Conservation (phyloP, 2,329 filamentous ascomycete species). For the Sphaceloma murrayae region DNA sequence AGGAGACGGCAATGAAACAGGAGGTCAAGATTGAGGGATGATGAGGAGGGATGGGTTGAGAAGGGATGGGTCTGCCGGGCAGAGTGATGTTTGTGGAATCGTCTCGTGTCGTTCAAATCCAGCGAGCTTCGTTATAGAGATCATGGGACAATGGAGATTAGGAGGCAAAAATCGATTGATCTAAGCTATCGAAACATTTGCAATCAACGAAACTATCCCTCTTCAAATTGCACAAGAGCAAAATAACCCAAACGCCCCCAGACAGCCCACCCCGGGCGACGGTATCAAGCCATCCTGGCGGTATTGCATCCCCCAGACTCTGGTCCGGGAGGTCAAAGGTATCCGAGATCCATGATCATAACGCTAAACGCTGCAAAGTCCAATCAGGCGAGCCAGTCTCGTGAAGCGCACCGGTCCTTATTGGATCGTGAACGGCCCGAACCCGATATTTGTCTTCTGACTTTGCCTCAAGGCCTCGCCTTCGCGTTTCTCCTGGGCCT, state of each 20-base stretch:
- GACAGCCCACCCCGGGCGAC: slow-evolving; percentile 2
- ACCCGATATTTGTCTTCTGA: background rate
- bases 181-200: slow-evolving; percentile 2
- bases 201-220: no score
- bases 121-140: no score
- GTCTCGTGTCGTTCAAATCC: no score
- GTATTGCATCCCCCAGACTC: background rate
- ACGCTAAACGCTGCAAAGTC: background rate
- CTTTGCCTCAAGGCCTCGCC: background rate
- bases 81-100: no score
- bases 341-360: background rate
- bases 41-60: background rate
- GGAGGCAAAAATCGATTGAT: no score
- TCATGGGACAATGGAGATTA: no score
- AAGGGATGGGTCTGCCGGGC: no score
- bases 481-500: background rate
- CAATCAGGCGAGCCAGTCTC: no score
- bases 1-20: slow-evolving; percentile 21
- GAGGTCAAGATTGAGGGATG: slow-evolving; percentile 10
- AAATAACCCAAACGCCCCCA: no score
- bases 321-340: background rate
- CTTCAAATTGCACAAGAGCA: no score
- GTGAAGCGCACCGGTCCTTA: no score
- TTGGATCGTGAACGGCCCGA: no score
- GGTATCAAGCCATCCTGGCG: slow-evolving; percentile 1